Evolutionary conservation across 805 yeast species (phyloP).

Genomic region (Wickerhamiella shivajii): DNA sequence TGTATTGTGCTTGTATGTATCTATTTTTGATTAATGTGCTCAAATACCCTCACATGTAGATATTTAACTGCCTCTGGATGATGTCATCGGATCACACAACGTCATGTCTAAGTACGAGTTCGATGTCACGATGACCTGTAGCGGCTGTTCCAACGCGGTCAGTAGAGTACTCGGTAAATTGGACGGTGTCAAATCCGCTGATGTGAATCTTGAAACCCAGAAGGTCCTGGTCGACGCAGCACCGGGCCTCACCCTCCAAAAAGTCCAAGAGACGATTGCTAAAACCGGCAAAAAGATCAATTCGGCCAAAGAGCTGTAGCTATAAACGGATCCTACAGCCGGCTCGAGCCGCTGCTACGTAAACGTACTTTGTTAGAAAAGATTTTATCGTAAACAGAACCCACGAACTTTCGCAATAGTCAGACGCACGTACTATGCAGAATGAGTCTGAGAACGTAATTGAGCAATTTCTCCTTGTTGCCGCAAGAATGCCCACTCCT

Average conservation of each 20-base stretch:
- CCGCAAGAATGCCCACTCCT: neutral
- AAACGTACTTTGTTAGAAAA: neutral
- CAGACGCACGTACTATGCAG: no score
- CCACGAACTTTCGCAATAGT: neutral
- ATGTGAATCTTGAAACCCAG: slow-evolving; percentile 68
- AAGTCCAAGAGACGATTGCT: slow-evolving; percentile 62
- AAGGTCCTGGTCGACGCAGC: slow-evolving; percentile 61
- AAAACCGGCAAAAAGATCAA: slow-evolving; percentile 84
- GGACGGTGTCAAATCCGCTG: slow-evolving; percentile 59
- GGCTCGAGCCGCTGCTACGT: neutral
- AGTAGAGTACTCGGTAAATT: slow-evolving; percentile 55
- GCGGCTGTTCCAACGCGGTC: slow-evolving; percentile 72
- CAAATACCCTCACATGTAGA: no score
- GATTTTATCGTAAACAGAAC: neutral
- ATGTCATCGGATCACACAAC: neutral
- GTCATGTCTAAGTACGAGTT: slow-evolving; percentile 17
- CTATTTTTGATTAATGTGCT: no score
- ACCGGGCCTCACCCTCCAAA: slow-evolving; percentile 46
- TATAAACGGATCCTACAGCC: no score
- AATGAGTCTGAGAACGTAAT: no score
- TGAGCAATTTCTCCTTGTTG: no score
- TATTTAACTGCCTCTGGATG: no score
- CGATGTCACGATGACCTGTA: slow-evolving; percentile 21
- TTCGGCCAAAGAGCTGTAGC: slow-evolving; percentile 41
- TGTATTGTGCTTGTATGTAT: no score